Evolutionary conservation across 441 rosid genomes (phyloP).

Genomic region (Gossypium laxum): DNA sequence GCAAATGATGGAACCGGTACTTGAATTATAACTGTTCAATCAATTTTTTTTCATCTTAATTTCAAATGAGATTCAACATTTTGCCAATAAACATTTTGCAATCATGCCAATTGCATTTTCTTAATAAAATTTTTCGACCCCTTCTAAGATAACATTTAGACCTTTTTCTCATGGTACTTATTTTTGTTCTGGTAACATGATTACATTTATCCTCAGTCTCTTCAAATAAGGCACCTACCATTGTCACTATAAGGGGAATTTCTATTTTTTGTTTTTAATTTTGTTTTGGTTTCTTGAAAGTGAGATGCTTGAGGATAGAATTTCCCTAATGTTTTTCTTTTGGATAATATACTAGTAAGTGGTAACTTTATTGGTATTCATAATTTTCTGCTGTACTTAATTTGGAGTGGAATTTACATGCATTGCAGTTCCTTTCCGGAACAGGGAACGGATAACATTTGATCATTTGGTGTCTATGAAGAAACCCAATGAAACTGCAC

Average conservation of each 20-base stretch:
- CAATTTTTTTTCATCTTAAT: not conserved
- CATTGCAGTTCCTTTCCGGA: constrained; percentile 66
- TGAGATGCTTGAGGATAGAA: not conserved
- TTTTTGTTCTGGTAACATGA: not conserved
- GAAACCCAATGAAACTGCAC: constrained; percentile 60
- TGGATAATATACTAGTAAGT: not conserved
- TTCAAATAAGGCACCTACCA: not conserved
- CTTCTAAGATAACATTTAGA: not conserved
- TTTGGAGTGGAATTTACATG: constrained; percentile 6
- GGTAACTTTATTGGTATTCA: not conserved
- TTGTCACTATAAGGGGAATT: not conserved
- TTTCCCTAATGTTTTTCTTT: not conserved
- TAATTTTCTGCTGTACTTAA: constrained; percentile 15
- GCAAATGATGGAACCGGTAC: constrained; percentile 88
- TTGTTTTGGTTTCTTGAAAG: not conserved
- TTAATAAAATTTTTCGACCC: not conserved
- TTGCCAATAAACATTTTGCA: not conserved
- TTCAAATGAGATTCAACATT: not conserved
- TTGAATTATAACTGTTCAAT: constrained; percentile 3
- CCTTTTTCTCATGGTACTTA: not conserved
- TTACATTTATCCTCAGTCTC: not conserved
- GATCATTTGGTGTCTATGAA: constrained; percentile 87
- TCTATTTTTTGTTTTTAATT: too few relatives aligned
- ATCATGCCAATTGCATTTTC: not conserved
- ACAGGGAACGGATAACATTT: constrained; percentile 73